Conservation (phyloP, 345 rosid species). For the Populus davidiana region DNA sequence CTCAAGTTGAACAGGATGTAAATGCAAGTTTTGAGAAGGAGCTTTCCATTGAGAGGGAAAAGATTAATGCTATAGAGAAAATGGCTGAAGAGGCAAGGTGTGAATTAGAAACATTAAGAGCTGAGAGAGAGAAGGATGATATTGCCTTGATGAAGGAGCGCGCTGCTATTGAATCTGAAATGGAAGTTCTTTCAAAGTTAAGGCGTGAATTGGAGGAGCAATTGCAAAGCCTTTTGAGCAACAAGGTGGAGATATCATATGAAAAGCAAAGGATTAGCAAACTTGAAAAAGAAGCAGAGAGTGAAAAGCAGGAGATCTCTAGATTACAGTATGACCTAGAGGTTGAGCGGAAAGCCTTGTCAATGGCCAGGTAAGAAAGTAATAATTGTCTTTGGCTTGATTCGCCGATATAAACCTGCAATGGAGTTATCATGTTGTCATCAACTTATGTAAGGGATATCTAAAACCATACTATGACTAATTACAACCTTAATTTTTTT, state of each 20-base stretch:
- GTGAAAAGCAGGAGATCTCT: constrained; percentile 65
- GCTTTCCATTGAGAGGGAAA: constrained; percentile 65
- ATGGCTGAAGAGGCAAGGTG: constrained; percentile 77
- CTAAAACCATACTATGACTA: neutral
- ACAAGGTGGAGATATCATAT: constrained; percentile 69
- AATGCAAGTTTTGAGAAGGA: constrained; percentile 74
- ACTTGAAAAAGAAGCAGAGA: constrained; percentile 62
- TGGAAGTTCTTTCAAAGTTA: constrained; percentile 68
- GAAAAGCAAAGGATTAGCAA: constrained; percentile 72
- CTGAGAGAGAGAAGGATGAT: constrained; percentile 69
- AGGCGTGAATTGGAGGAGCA: constrained; percentile 73
- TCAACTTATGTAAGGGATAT: neutral
- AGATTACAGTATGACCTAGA: constrained; percentile 73
- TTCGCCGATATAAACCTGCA: neutral
- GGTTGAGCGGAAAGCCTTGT: constrained; percentile 78
- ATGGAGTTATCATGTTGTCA: neutral
- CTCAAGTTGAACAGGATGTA: constrained; percentile 77
- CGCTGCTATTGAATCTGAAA: constrained; percentile 68
- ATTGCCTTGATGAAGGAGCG: constrained; percentile 62
- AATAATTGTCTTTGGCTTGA: neutral
- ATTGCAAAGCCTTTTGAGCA: constrained; percentile 55
- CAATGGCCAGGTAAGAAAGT: constrained; percentile 71
- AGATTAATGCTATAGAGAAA: constrained; percentile 64
- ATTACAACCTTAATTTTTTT: neutral
- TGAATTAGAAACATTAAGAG: constrained; percentile 60